Evolutionary conservation across 2,329 filamentous ascomycete species (phyloP).

Genomic region (Monosporascus sp.): DNA sequence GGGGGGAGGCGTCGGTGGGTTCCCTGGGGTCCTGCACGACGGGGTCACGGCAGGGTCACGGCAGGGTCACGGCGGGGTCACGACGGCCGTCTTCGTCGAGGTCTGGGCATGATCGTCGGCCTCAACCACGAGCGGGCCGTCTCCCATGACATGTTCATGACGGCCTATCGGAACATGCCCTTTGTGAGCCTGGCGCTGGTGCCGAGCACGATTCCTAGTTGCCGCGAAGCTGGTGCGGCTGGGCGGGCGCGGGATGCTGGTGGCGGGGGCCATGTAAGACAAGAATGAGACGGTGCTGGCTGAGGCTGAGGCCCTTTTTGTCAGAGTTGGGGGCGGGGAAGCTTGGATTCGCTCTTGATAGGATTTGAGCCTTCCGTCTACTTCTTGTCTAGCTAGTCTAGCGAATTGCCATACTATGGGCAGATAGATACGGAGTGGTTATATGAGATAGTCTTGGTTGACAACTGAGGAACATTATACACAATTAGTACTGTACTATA

Average conservation of each 20-base stretch:
- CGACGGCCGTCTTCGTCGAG: not conserved
- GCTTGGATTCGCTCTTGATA: not conserved
- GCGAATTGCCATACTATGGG: no score
- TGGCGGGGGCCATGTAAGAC: conserved; percentile 1
- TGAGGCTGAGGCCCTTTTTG: not conserved
- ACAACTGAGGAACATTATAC: no score
- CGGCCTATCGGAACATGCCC: not conserved
- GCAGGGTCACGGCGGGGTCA: conserved; percentile 2
- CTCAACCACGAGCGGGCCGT: conserved; percentile 5
- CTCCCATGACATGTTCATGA: not conserved
- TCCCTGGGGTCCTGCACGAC: not conserved
- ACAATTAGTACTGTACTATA: no score
- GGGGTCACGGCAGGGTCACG: not conserved
- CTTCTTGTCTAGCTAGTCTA: no score
- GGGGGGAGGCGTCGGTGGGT: not conserved
- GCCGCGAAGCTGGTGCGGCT: not conserved
- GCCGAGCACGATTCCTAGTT: not conserved
- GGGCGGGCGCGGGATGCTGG: not conserved
- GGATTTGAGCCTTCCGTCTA: no score
- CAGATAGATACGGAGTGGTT: no score
- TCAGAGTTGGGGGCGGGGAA: not conserved
- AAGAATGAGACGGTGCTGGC: not conserved
- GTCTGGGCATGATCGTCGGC: not conserved
- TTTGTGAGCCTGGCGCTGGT: not conserved
- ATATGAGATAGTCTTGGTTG: no score